phyloP scores from a whole-genome alignment of 441 rosid genomes.

The Gossypium gossypioides region DNA sequence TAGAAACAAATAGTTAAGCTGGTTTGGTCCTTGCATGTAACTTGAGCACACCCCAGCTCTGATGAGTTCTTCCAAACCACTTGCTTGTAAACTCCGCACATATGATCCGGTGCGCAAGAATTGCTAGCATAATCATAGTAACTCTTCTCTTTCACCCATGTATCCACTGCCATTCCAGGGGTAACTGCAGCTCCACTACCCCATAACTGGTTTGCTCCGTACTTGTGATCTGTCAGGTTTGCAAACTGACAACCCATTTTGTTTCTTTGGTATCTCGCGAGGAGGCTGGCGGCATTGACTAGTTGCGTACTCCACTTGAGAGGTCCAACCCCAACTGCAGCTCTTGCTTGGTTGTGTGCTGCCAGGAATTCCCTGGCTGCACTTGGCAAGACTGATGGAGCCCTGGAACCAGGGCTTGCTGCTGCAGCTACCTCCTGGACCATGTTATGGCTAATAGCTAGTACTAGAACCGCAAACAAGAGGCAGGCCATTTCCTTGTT shows the following conservation, averaged over 20 bases:
- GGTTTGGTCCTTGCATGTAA: constrained; percentile 41
- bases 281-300: constrained; percentile 36
- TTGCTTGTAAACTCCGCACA: constrained; percentile 1
- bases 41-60: constrained; percentile 69
- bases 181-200: constrained; percentile 38
- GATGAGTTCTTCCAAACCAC: constrained; percentile 20
- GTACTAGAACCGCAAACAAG: constrained; percentile 25
- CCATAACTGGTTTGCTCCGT: constrained; percentile 70
- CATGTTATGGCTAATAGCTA: constrained; percentile 18
- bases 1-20: constrained; percentile 68
- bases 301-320: constrained; percentile 54
- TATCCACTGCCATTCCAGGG: constrained; percentile 50
- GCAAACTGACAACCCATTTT: constrained; percentile 61
- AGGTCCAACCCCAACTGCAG: constrained; percentile 50
- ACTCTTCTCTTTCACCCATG: constrained; percentile 58
- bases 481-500: constrained; percentile 14
- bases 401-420: not conserved
- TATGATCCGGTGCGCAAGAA: constrained; percentile 28
- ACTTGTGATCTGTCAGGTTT: constrained; percentile 35
- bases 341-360: constrained; percentile 68
- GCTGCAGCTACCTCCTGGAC: constrained; percentile 17
- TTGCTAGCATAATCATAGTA: constrained; percentile 45
- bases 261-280: constrained; percentile 56
- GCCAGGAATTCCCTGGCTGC: constrained; percentile 43
- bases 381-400: constrained; percentile 15